These are phyloP conservation scores for Termitomyces sp. DNA, from an alignment of 768 basidiomycete genomes.

Conservation along the genomic window DNA sequence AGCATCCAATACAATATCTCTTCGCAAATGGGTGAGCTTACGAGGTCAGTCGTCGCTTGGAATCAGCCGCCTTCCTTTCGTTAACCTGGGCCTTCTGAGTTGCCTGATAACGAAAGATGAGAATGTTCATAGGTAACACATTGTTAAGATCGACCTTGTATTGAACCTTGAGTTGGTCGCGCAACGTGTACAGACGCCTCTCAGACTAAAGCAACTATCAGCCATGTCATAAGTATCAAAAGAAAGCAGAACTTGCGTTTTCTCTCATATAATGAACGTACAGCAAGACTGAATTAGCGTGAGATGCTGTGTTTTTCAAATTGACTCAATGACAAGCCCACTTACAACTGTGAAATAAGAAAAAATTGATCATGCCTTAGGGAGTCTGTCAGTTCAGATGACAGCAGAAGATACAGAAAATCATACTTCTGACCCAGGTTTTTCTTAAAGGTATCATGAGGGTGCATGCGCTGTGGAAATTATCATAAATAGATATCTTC, in stretches of 20 bases:
- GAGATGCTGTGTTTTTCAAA: not conserved
- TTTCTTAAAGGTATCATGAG: conserved; percentile 32
- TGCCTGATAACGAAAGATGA: conserved; percentile 39
- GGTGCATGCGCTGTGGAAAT: conserved; percentile 25
- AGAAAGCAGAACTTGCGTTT: conserved; percentile 33
- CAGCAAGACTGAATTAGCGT: conserved; percentile 51
- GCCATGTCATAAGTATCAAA: not conserved
- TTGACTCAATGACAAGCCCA: not conserved
- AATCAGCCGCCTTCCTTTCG: conserved; percentile 71
- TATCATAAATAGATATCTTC: not conserved
- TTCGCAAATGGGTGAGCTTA: conserved; percentile 28
- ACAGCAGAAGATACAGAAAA: not conserved
- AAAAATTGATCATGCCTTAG: conserved; percentile 61
- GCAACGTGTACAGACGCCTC: conserved; percentile 60
- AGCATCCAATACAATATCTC: not conserved
- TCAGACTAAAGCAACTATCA: conserved; percentile 39
- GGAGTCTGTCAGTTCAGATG: not conserved
- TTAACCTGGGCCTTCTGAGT: conserved; percentile 74
- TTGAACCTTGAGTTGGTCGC: conserved; percentile 73
- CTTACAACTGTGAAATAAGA: conserved; percentile 68
- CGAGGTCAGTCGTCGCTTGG: conserved; percentile 78
- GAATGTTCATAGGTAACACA: not conserved
- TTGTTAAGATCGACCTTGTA: conserved; percentile 38
- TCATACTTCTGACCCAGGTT: conserved; percentile 31
- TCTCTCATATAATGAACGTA: conserved; percentile 70